These are phyloP conservation scores for Melastoma candidum DNA, from an alignment of 441 rosid genomes.

Conservation along the genomic window DNA sequence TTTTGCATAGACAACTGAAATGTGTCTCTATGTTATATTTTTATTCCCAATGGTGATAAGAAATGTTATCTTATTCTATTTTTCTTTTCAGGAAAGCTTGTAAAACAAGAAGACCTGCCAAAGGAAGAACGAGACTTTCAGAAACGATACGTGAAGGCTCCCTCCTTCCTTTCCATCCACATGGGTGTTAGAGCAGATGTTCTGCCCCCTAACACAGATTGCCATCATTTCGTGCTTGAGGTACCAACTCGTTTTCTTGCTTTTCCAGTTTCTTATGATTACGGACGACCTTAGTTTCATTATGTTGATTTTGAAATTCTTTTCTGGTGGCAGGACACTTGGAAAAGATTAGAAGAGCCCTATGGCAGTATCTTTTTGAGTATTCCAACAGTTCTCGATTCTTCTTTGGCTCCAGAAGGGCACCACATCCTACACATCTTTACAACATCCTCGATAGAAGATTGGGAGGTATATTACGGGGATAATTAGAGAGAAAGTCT, in stretches of 20 bases:
- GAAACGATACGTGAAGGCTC: conserved; percentile 84
- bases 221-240: conserved; percentile 95
- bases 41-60: too few relatives aligned
- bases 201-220: conserved; percentile 82
- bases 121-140: conserved; percentile 89
- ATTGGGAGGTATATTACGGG: conserved; percentile 53
- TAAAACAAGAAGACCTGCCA: conserved; percentile 76
- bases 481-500: too few relatives aligned
- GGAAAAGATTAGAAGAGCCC: conserved; percentile 67
- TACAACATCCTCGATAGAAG: conserved; percentile 76
- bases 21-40: too few relatives aligned
- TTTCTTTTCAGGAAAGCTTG: conserved; percentile 55
- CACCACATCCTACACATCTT: conserved; percentile 86
- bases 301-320: conserved; percentile 6
- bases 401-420: conserved; percentile 77
- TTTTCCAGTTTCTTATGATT: conserved; percentile 5
- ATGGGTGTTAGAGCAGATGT: conserved; percentile 86
- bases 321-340: conserved; percentile 38
- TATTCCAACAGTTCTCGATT: conserved; percentile 93
- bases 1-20: too few relatives aligned
- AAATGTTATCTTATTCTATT: not conserved
- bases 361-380: conserved; percentile 94
- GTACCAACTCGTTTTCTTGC: conserved; percentile 23
- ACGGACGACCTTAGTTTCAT: not conserved
- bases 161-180: conserved; percentile 96